Evolutionary conservation across 148 eudicot species (phyloP), one percentile per base, ranked within the genome.

Genomic region (Chenopodium album): DNA sequence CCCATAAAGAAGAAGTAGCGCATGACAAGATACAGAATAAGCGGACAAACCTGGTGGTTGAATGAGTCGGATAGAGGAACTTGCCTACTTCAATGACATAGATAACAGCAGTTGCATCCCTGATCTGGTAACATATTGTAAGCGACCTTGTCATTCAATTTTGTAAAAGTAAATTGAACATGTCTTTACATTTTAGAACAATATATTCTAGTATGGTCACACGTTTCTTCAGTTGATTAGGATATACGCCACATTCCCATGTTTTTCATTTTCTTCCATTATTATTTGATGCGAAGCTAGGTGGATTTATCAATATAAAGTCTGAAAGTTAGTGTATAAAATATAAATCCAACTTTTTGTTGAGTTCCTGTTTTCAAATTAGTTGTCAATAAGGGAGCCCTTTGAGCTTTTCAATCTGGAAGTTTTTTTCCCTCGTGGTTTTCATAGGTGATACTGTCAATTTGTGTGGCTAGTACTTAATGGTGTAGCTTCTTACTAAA

Each of bases 11-110:
- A 73, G 80, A 41, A 41, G 79, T 47, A 22, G 20, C 69, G 17
- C 74, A 67, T 62, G 78, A 79, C 31, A 62, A 71, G 17, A 20
- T 46, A 20, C 73, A 68, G 44, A 41, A 41, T 8, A 74, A 47
- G 60, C 79, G 41, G n/a, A 41, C 64, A 26, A 37, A 22, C 65
- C 16, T 19, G 60, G 37, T 52, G 11, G 19, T 14, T 65, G 77
- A 66, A 41, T 73, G 1, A 34, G 73, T 50, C 60, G 44, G 78
- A 19, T 32, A 59, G 7, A n/a, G 76, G 31, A 73, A 22, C 59
- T 47, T 44, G 31, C 16, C 5, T 46, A 4, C 76, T 9, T 73
- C 56, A 44, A 20, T 46, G 54, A 56, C 60, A 56, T 56, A 56
- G 60, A 56, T 56, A 48, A 11, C 52, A 48, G 52, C 52, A 48